Percentiles rank a stretch among this genome's conserved stretches.
These are phyloP conservation scores for Zygotorulaspora danielsina DNA, from an alignment of 805 yeast species.

Conservation along the genomic window DNA sequence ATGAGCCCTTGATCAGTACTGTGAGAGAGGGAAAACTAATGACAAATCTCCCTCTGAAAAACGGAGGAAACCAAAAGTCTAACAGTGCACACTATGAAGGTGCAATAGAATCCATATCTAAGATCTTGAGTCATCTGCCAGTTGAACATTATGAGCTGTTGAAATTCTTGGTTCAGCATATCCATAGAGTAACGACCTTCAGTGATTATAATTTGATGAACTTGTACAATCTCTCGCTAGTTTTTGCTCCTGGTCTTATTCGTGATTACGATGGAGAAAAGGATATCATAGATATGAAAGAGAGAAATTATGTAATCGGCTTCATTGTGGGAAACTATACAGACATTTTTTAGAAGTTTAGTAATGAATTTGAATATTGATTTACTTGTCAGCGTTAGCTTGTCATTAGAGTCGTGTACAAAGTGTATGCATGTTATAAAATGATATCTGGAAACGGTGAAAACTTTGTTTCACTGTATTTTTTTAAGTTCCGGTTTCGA, in stretches of 20 bases:
- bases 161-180: constrained; percentile 55
- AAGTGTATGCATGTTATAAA: no score
- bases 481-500: constrained; percentile 68
- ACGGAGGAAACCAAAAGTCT: constrained; percentile 11
- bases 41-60: constrained; percentile 19
- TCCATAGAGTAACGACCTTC: constrained; percentile 52
- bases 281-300: constrained; percentile 81
- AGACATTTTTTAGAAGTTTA: constrained; percentile 15
- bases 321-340: constrained; percentile 51
- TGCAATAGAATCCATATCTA: constrained; percentile 40
- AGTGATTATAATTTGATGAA: constrained; percentile 72
- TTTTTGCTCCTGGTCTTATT: constrained; percentile 89
- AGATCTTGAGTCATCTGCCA: constrained; percentile 55
- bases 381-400: neutral
- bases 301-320: constrained; percentile 74
- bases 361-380: neutral
- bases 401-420: no score
- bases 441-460: no score
- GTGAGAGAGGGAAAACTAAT: constrained; percentile 36
- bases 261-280: constrained; percentile 73
- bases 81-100: constrained; percentile 8
- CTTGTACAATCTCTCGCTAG: constrained; percentile 75
- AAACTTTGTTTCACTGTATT: constrained; percentile 46
- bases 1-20: constrained; percentile 61
- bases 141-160: constrained; percentile 60